Conservation (phyloP, 169 alveolate genomes). For the Cryptosporidium viatorum region DNA sequence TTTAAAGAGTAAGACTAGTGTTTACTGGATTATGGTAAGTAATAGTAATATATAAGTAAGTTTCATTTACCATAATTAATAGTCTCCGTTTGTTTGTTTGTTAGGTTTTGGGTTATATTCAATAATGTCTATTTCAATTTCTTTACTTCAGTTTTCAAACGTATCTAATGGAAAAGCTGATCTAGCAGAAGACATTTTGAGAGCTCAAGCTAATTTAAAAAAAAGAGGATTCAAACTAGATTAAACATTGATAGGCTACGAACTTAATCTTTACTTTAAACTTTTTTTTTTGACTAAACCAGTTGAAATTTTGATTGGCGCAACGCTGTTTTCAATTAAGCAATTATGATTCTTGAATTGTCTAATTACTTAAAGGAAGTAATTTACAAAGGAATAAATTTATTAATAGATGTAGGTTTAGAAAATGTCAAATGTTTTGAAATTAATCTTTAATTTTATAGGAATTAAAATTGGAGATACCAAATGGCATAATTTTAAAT, state of each 20-base stretch:
- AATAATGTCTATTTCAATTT: constrained; percentile 33
- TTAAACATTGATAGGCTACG: not conserved
- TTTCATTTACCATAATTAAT: not conserved
- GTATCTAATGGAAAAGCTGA: constrained; percentile 49
- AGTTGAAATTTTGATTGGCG: not conserved
- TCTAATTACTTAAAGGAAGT: constrained; percentile 12
- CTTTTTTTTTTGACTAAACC: not conserved
- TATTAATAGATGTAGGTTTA: constrained; percentile 15
- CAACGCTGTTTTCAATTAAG: not conserved
- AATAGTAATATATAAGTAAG: not conserved
- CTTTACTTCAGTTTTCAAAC: constrained; percentile 46
- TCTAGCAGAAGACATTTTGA: constrained; percentile 53
- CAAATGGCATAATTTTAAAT: not conserved
- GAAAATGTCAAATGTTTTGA: not conserved
- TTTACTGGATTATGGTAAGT: constrained; percentile 62
- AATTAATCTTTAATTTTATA: not conserved
- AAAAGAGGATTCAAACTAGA: constrained; percentile 61
- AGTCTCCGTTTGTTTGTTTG: constrained; percentile 38
- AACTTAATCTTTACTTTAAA: not conserved
- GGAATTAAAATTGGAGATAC: constrained; percentile 18
- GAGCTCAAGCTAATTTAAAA: constrained; percentile 35
- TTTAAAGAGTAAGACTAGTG: not conserved
- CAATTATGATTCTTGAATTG: not conserved
- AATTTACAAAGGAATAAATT: not conserved
- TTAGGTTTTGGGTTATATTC: constrained; percentile 36